Evolutionary conservation across 1,284 basidiomycete species (phyloP).

Genomic region (Hemileia vastatrix): DNA sequence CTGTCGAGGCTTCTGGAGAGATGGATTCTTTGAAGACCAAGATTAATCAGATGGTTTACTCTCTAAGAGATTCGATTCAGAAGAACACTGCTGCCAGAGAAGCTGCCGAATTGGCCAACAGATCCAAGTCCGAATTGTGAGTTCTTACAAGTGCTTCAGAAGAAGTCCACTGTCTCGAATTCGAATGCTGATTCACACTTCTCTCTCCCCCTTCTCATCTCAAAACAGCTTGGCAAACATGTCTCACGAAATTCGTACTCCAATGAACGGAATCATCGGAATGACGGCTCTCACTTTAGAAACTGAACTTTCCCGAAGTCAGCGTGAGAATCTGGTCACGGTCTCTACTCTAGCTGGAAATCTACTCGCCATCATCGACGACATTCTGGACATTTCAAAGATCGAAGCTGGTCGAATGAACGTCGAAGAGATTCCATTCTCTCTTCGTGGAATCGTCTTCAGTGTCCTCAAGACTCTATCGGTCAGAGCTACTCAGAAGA

Average conservation of each 20-base stretch:
- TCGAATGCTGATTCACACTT: background rate
- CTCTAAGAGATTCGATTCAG: constrained; percentile 91
- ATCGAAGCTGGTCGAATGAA: constrained; percentile 99
- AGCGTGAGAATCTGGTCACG: constrained; percentile 87
- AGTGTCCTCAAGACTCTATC: constrained; percentile 97
- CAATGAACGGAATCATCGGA: constrained; percentile 99
- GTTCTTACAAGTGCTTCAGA: background rate
- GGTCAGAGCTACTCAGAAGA: constrained; percentile 94
- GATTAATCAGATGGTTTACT: constrained; percentile 99
- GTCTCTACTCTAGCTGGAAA: constrained; percentile 92
- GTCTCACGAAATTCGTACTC: constrained; percentile 77
- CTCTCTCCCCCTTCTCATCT: background rate
- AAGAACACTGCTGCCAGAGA: constrained; percentile 98
- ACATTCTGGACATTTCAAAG: constrained; percentile 96
- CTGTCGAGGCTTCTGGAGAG: constrained; percentile 94
- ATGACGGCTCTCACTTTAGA: constrained; percentile 98
- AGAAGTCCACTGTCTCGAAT: background rate
- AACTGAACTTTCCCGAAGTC: constrained; percentile 73
- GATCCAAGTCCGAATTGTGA: constrained; percentile 85
- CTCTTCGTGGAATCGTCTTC: constrained; percentile 91
- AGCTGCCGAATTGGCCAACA: constrained; percentile 83
- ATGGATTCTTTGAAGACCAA: constrained; percentile 99
- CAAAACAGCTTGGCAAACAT: constrained; percentile 66
- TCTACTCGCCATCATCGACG: constrained; percentile 91
- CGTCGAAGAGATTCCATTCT: constrained; percentile 97